Conservation (phyloP, 208 protist genomes). For the Leishmania lainsoni region DNA sequence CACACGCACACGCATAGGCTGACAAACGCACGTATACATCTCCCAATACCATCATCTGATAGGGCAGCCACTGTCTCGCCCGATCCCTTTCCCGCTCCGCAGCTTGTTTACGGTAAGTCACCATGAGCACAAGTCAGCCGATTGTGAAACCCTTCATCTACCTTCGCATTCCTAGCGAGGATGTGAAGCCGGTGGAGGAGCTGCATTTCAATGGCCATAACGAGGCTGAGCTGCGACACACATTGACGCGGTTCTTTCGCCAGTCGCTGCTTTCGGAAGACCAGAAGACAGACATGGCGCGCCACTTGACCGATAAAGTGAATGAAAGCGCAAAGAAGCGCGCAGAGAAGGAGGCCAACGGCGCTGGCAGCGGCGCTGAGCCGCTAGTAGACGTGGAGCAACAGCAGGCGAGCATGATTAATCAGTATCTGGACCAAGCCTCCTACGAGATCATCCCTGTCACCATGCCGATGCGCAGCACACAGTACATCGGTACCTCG, state of each 20-base stretch:
- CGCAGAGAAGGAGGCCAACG: constrained; percentile 13
- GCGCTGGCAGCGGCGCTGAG: constrained; percentile 4
- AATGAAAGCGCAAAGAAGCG: constrained; percentile 34
- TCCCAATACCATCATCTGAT: neutral
- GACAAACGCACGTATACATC: neutral
- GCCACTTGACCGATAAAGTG: constrained; percentile 55
- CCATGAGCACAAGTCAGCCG: constrained; percentile 33
- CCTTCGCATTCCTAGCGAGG: constrained; percentile 70
- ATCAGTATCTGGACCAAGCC: constrained; percentile 71
- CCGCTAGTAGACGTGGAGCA: constrained; percentile 18
- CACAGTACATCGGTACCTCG: constrained; percentile 77
- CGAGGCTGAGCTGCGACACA: constrained; percentile 68
- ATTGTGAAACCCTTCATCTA: constrained; percentile 72
- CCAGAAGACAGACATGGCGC: constrained; percentile 69
- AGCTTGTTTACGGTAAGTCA: neutral
- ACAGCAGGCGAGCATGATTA: constrained; percentile 67
- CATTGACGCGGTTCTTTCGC: constrained; percentile 73
- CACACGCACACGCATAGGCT: neutral
- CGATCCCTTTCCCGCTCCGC: neutral
- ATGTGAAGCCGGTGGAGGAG: constrained; percentile 39
- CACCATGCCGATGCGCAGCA: constrained; percentile 76
- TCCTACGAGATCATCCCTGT: constrained; percentile 90
- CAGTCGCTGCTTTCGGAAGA: constrained; percentile 65
- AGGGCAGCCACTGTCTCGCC: neutral
- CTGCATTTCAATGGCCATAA: constrained; percentile 54